Percentiles rank a stretch among this genome's conserved stretches.
These are phyloP conservation scores for Trypanosoma cruzi DNA, from an alignment of 208 protist species.

Conservation along the genomic window DNA sequence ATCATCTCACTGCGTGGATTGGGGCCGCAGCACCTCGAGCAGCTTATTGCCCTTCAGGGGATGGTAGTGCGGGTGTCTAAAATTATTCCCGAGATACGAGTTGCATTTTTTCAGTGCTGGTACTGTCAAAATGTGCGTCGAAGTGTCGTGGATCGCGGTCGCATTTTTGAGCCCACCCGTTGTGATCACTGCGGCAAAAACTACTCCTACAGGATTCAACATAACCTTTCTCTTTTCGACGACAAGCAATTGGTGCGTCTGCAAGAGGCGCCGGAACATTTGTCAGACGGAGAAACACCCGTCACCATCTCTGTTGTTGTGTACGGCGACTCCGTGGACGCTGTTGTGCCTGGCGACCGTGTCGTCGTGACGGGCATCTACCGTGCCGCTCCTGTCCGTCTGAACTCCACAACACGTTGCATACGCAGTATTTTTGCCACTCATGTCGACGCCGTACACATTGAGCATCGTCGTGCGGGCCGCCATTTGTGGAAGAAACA, in stretches of 20 bases:
- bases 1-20: conserved; percentile 74
- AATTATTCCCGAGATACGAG: conserved; percentile 92
- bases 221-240: conserved; percentile 96
- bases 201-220: conserved; percentile 93
- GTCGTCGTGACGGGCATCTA: conserved; percentile 99
- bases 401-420: conserved; percentile 94
- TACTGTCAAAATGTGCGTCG: conserved; percentile 88
- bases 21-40: conserved; percentile 78
- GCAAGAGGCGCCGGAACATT: conserved; percentile 98
- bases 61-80: conserved; percentile 94
- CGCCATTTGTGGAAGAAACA: conserved; percentile 29
- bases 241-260: conserved; percentile 98
- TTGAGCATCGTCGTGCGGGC: conserved; percentile 86
- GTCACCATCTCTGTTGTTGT: conserved; percentile 96
- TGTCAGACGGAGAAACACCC: conserved; percentile 99
- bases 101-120: conserved; percentile 96
- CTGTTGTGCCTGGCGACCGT: conserved; percentile 96
- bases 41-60: conserved; percentile 84
- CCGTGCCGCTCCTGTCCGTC: conserved; percentile 91
- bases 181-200: conserved; percentile 91
- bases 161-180: conserved; percentile 96
- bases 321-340: conserved; percentile 97
- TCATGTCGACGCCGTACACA: conserved; percentile 97
- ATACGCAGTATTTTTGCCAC: conserved; percentile 96
- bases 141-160: conserved; percentile 88